A percentile compares a stretch with the other conserved stretches of the same genome.
Evolutionary conservation across 768 basidiomycete species (phyloP).

Genomic region (Rubroboletus satanas): DNA sequence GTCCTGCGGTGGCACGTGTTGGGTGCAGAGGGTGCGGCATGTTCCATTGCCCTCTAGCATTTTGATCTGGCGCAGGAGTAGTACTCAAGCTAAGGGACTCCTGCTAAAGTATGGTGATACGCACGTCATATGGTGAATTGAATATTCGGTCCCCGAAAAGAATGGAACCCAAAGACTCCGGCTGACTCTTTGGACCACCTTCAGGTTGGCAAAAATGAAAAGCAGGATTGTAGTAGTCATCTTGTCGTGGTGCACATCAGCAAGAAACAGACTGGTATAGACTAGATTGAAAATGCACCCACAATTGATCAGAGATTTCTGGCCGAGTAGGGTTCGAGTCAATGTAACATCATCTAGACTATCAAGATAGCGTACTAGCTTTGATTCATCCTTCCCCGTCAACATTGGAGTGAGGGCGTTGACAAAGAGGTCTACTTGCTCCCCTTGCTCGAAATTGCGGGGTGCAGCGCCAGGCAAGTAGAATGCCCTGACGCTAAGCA

Average conservation of each 20-base stretch:
- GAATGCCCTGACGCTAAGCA: conserved; percentile 51
- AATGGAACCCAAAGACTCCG: conserved; percentile 88
- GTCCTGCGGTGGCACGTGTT: conserved; percentile 59
- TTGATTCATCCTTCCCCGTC: conserved; percentile 59
- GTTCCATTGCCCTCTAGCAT: conserved; percentile 76
- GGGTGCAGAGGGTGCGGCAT: conserved; percentile 72
- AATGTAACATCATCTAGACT: conserved; percentile 1
- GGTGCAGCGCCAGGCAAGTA: conserved; percentile 93
- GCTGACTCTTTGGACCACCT: conserved; percentile 66
- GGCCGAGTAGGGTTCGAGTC: conserved; percentile 1
- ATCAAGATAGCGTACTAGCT: conserved; percentile 52
- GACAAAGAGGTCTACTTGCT: conserved; percentile 75
- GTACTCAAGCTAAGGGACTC: conserved; percentile 6
- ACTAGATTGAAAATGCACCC: conserved; percentile 1
- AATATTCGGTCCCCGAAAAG: conserved; percentile 97
- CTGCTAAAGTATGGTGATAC: conserved; percentile 23
- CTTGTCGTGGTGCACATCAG: conserved; percentile 35
- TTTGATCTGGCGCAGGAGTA: conserved; percentile 50
- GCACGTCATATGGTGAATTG: conserved; percentile 81
- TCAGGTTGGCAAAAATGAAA: conserved; percentile 85
- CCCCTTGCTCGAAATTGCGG: conserved; percentile 69
- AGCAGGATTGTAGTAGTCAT: conserved; percentile 88
- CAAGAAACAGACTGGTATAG: background rate
- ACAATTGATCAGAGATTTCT: conserved; percentile 95
- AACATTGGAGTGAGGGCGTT: conserved; percentile 90